Percentiles rank a stretch among this genome's conserved stretches.
phyloP scores from a whole-genome alignment of 2,329 filamentous ascomycete species.

The Talaromyces amestolkiae region DNA sequence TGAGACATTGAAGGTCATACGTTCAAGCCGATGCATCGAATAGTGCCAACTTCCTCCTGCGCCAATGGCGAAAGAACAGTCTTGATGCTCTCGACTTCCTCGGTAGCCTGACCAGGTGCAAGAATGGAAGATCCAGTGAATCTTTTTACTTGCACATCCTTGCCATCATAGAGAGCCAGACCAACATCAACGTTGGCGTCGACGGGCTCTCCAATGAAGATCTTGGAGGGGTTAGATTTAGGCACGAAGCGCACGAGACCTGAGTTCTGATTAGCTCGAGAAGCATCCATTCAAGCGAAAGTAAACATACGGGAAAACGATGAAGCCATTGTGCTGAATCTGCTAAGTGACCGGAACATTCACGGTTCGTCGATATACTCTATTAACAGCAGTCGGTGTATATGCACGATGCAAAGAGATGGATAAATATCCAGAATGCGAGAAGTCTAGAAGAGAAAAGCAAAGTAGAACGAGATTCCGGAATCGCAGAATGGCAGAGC shows the following conservation, averaged over 20 bases:
- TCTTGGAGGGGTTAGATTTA: slow-evolving; percentile 48
- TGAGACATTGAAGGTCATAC: slow-evolving; percentile 28
- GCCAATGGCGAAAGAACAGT: slow-evolving; percentile 53
- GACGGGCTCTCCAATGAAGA: slow-evolving; percentile 58
- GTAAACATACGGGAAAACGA: slow-evolving; percentile 30
- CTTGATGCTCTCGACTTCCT: slow-evolving; percentile 33
- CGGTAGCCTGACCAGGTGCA: slow-evolving; percentile 53
- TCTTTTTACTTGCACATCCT: slow-evolving; percentile 56
- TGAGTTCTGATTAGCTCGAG: slow-evolving; percentile 28
- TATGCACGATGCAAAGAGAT: neutral
- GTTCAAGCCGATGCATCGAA: slow-evolving; percentile 60
- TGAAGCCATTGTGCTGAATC: slow-evolving; percentile 31
- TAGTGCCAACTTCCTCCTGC: slow-evolving; percentile 53
- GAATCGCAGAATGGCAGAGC: neutral
- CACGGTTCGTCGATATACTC: neutral
- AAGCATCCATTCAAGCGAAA: neutral
- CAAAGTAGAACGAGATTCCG: neutral
- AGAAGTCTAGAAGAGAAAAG: neutral
- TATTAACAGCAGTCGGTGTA: neutral
- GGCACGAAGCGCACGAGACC: slow-evolving; percentile 61
- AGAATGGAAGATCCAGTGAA: slow-evolving; percentile 61
- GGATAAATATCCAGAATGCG: neutral
- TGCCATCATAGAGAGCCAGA: slow-evolving; percentile 54
- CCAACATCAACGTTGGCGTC: slow-evolving; percentile 57
- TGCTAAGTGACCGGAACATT: neutral